A percentile compares a stretch with the other conserved stretches of the same genome.
phyloP scores from a whole-genome alignment of 306 rosid genomes.

The Gillenia trifoliata region DNA sequence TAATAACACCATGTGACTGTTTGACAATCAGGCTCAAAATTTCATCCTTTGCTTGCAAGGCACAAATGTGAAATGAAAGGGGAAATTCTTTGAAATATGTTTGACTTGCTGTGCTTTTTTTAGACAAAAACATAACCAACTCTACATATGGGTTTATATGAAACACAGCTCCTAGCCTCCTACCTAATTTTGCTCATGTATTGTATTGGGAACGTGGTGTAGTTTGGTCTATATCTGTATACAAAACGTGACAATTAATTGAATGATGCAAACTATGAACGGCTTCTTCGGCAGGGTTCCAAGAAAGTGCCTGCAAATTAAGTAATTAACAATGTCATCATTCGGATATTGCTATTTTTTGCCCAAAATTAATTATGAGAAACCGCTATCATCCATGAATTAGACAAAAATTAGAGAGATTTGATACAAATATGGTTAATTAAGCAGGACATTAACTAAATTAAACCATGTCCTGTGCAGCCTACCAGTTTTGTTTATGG shows the following conservation, averaged over 20 bases:
- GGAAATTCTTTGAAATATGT: not conserved
- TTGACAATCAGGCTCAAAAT: too few relatives aligned
- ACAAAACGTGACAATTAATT: not conserved
- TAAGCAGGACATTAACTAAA: not conserved
- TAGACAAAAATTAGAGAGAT: not conserved
- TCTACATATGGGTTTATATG: not conserved
- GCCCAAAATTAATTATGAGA: not conserved
- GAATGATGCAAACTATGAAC: not conserved
- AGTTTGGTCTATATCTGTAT: not conserved
- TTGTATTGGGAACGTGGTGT: not conserved
- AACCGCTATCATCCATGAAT: not conserved
- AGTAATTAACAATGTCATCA: not conserved
- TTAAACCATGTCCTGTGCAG: not conserved
- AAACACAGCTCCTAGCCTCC: not conserved
- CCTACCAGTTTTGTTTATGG: too few relatives aligned
- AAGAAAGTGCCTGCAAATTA: not conserved
- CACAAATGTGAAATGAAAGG: not conserved
- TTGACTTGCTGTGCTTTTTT: not conserved
- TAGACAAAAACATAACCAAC: not conserved
- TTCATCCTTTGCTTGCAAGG: not conserved
- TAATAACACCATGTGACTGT: too few relatives aligned
- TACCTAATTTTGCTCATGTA: not conserved
- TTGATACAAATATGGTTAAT: not conserved
- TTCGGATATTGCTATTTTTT: not conserved
- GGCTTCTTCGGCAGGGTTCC: not conserved